phyloP scores from a whole-genome alignment of 345 rosid species.

The Ceriops zippeliana region DNA sequence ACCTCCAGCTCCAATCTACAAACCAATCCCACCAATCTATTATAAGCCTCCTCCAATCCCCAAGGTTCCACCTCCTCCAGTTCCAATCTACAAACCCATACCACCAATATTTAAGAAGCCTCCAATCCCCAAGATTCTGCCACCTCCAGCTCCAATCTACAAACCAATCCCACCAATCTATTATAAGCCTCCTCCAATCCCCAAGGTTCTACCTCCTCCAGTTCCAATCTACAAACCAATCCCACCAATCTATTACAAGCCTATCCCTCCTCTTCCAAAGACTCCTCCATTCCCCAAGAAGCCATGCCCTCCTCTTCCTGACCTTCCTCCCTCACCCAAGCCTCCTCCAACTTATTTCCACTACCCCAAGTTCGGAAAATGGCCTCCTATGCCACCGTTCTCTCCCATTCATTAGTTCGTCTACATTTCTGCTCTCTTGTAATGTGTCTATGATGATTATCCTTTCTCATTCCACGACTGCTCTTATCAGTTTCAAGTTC shows the following conservation, averaged over 20 bases:
- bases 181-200: constrained; percentile 8
- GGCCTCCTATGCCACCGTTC: constrained; percentile 20
- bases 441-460: background rate
- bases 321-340: background rate
- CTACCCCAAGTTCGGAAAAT: constrained; percentile 18
- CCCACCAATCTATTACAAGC: constrained; percentile 3
- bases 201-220: constrained; percentile 15
- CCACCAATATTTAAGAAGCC: too few relatives aligned
- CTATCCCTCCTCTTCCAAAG: constrained; percentile 20
- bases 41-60: constrained; percentile 9
- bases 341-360: constrained; percentile 11
- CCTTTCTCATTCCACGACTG: background rate
- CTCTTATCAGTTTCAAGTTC: background rate
- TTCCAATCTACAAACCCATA: constrained; percentile 19
- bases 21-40: constrained; percentile 9
- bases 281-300: constrained; percentile 20
- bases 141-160: too few relatives aligned
- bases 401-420: constrained; percentile 16
- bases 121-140: too few relatives aligned
- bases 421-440: background rate
- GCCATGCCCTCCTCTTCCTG: constrained; percentile 18
- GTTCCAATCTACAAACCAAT: constrained; percentile 22
- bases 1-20: constrained; percentile 18
- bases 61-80: constrained; percentile 16
- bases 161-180: constrained; percentile 9